These are phyloP conservation scores for Calonectria montana DNA, from an alignment of 2,329 filamentous ascomycete genomes.

Conservation along the genomic window DNA sequence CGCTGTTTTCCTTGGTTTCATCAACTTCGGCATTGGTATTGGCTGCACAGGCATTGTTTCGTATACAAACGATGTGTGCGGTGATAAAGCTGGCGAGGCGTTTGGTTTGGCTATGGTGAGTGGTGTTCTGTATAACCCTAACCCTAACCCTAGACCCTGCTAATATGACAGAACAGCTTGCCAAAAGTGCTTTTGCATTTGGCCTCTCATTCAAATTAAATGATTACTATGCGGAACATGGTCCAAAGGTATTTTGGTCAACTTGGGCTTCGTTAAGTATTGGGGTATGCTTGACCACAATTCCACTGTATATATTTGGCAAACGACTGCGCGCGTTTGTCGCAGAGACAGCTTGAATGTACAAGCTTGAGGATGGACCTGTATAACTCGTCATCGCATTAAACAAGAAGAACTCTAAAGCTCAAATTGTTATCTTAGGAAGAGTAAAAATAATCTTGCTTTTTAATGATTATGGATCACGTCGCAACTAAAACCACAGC, in stretches of 20 bases:
- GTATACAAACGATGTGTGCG: conserved; percentile 13
- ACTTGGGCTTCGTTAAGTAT: conserved; percentile 3
- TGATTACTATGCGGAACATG: neutral
- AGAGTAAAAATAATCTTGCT: too few relatives aligned
- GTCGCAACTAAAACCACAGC: too few relatives aligned
- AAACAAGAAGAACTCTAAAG: too few relatives aligned
- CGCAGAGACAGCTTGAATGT: too few relatives aligned
- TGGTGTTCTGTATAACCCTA: neutral
- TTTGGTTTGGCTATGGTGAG: conserved; percentile 14
- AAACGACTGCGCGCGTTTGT: neutral
- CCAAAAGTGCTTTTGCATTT: conserved; percentile 9
- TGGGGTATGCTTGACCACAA: neutral
- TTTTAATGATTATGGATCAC: too few relatives aligned
- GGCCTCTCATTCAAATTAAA: conserved; percentile 13
- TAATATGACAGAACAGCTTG: neutral
- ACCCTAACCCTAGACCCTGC: neutral
- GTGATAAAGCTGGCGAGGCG: neutral
- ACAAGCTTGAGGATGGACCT: too few relatives aligned
- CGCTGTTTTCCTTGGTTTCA: conserved; percentile 1
- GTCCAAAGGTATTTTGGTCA: neutral
- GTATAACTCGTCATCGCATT: too few relatives aligned
- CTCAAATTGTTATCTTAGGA: too few relatives aligned
- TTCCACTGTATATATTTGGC: conserved; percentile 7
- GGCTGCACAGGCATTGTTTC: conserved; percentile 8
- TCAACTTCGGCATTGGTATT: conserved; percentile 9